Conservation (phyloP, 768 basidiomycete genomes). For the Pholiota conissans region DNA sequence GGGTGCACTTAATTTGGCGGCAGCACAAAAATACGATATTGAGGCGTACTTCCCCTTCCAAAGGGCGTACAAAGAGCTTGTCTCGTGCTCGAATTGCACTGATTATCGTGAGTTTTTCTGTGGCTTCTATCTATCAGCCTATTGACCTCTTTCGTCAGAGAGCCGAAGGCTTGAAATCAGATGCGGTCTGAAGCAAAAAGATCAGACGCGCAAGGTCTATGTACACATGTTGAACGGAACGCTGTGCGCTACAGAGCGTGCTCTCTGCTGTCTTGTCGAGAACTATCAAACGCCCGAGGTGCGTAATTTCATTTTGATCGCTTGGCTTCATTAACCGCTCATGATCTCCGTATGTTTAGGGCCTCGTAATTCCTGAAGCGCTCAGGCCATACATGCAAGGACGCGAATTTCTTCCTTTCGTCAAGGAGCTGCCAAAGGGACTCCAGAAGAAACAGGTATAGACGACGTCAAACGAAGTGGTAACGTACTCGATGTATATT, state of each 20-base stretch:
- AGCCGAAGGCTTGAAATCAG: constrained; percentile 90
- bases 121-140: background rate
- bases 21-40: constrained; percentile 94
- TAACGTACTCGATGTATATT: background rate
- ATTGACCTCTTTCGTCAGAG: constrained; percentile 49
- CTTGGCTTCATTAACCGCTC: constrained; percentile 4
- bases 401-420: constrained; percentile 83
- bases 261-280: constrained; percentile 96
- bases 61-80: constrained; percentile 93
- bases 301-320: constrained; percentile 29
- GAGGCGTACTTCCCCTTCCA: constrained; percentile 99
- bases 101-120: constrained; percentile 83
- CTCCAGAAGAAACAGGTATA: constrained; percentile 69
- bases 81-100: constrained; percentile 97
- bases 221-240: constrained; percentile 99
- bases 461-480: background rate
- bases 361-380: constrained; percentile 85
- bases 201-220: constrained; percentile 89
- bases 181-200: constrained; percentile 88
- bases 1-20: constrained; percentile 94
- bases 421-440: constrained; percentile 77
- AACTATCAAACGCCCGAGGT: constrained; percentile 97
- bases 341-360: constrained; percentile 47
- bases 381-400: constrained; percentile 97
- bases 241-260: constrained; percentile 94